Base-by-base conservation (phyloP, 129 eudicot species). In the Glebionis coronaria region DNA sequence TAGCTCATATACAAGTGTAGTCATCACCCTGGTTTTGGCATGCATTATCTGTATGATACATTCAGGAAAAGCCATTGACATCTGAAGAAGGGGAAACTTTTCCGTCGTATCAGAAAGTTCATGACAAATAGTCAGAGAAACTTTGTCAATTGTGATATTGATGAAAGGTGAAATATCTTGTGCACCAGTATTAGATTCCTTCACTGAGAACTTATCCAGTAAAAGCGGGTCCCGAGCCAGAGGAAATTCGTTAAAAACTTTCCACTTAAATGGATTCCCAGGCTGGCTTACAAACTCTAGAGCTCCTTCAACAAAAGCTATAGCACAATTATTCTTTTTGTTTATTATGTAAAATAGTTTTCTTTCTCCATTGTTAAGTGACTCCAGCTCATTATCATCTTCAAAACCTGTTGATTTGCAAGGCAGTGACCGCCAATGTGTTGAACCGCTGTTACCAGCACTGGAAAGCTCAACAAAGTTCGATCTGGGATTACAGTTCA, bases 241-340 rank as follows among this genome's bases (percentile, higher is more conserved):
- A 68, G 80, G 52, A 66, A 63, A 59, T 29, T 79, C 78, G 51
- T 46, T 74, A 53, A 94, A 81, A 6, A 87, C 82, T 82, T 94
- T 94, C 78, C 78, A 82, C 88, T 94, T 94, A 68, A 94, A 89
- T 49, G 87, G 83, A 89, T 81, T 84, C 69, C 95, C 90, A 42
- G 95, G 90, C 64, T 79, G 78, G 80, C 80, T 79, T 56, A 90
- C 90, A 72, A 87, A 78, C 80, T 94, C 99, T 56, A 84, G 81
- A 75, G 77, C 76, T 38, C 90, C 95, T 74, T 94, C 93, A 59
- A 79, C 79, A 72, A 94, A 94, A 84, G 97, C 95, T 74, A 85
- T 15, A 28, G 85, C 75, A 58, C 83, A 71, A 27, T 74, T 86
- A 49, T 80, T 94, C 81, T 87, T 89, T 63, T 73, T 87, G 71